These are phyloP conservation scores for Artomyces pyxidatus DNA, from an alignment of 768 basidiomycete species.

Conservation along the genomic window DNA sequence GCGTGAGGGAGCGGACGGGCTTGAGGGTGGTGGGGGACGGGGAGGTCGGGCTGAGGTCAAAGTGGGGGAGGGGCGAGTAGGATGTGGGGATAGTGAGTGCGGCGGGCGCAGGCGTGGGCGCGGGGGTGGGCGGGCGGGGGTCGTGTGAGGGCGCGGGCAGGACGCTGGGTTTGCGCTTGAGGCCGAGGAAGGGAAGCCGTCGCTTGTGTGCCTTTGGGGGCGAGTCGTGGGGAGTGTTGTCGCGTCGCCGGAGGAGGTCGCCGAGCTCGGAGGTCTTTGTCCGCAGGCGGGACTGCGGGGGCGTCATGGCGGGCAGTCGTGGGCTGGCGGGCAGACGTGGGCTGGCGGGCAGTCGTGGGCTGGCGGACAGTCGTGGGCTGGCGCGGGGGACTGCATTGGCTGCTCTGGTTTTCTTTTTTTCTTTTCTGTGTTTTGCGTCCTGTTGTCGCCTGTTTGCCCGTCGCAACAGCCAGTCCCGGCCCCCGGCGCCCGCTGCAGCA, in stretches of 20 bases:
- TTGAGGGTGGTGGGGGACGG: constrained; percentile 4
- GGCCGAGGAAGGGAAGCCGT: constrained; percentile 14
- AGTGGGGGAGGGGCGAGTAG: too few relatives aligned
- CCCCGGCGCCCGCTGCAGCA: background rate
- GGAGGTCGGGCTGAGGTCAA: too few relatives aligned
- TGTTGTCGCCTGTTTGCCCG: background rate
- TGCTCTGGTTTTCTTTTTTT: background rate
- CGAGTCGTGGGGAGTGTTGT: background rate
- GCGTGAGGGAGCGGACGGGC: constrained; percentile 8
- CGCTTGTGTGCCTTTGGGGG: constrained; percentile 9
- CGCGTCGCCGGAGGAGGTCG: constrained; percentile 14
- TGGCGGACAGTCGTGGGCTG: too few relatives aligned
- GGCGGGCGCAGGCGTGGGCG: background rate
- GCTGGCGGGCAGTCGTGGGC: constrained; percentile 3
- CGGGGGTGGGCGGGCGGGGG: background rate
- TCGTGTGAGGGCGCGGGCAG: background rate
- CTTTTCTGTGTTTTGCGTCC: background rate
- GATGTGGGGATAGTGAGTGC: background rate
- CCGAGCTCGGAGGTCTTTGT: constrained; percentile 14
- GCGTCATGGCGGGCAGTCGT: constrained; percentile 5
- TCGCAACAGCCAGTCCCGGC: background rate
- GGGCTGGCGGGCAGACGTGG: too few relatives aligned
- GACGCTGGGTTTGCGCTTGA: constrained; percentile 11
- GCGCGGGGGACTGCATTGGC: background rate
- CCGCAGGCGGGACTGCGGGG: constrained; percentile 10